Evolutionary conservation across 2,329 filamentous ascomycete species (phyloP), one percentile per base, ranked within the genome.

Genomic region (Ophiocordyceps sinensis): DNA sequence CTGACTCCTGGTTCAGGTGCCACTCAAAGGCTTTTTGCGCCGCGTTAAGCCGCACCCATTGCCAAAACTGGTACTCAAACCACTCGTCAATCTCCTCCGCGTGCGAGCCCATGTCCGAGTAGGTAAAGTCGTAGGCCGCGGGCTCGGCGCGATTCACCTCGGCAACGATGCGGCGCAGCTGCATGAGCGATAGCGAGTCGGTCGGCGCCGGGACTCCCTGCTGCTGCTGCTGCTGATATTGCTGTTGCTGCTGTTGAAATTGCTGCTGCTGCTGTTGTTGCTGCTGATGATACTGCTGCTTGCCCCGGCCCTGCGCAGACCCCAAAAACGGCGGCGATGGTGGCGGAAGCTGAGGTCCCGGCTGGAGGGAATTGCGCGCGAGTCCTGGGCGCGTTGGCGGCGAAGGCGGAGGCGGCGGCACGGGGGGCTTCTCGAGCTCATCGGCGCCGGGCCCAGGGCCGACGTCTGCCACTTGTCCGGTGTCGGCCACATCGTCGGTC

Each of bases 11-110:
- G 50, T 72, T 63, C 85, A 85, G 94, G 54, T 80, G 75, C 56
- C 77, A 75, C 47, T 87, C 76, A 54, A 94, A 96, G 2, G 80
- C 78, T 31, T 77, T 70, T 54, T 85, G 84, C 17, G 84, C 80
- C 41, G 79, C 75, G 41, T 83, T 73, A 38, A 95, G 68, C 53
- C 88, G 80, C 37, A 81, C 73, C 63, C 85, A 84, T 57, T 96
- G 88, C 61, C 84, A 83, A 46, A 86, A 79, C 51, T 83, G 82
- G 62, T 96, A 95, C 41, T 82, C 79, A 61, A 98, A 98, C 91
- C 91, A 98, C 64, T 98, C 91, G 57, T 96, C 86, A 38, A 98
- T 71, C 66, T 98, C 91, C 47, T 91, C 85, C 15, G 84, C 77
- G 51, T 94, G 81, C 1, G 77, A 67, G 19, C 80, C 79, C 42